Percentiles rank a stretch among this genome's conserved stretches.
Conservation (phyloP, 345 rosid species). For the sweet orange (Citrus sinensis) region DNA sequence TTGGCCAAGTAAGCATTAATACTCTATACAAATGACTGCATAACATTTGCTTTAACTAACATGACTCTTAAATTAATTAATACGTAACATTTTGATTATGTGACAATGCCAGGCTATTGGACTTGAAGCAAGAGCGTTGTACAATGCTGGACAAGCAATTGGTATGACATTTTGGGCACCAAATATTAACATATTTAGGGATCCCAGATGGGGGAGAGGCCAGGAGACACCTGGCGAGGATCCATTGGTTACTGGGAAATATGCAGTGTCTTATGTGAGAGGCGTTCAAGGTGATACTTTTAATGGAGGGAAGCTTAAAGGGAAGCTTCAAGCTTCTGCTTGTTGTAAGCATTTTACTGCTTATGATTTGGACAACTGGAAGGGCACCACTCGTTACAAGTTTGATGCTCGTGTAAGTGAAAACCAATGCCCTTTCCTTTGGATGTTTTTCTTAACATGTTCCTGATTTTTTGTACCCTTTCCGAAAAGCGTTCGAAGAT, state of each 20-base stretch:
- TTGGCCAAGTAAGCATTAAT: constrained; percentile 53
- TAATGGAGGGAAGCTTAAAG: constrained; percentile 36
- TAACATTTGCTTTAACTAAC: neutral
- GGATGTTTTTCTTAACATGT: neutral
- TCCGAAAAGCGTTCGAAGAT: constrained; percentile 1
- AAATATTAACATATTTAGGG: constrained; percentile 76
- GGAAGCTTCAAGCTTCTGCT: constrained; percentile 65
- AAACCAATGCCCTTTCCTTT: neutral
- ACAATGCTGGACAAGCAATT: constrained; percentile 59
- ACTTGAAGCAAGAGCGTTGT: constrained; percentile 64
- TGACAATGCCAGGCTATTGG: constrained; percentile 40
- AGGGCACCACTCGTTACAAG: constrained; percentile 59
- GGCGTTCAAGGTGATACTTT: constrained; percentile 71
- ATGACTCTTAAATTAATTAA: neutral
- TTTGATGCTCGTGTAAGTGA: constrained; percentile 70
- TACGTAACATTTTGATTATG: neutral
- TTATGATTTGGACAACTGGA: constrained; percentile 89
- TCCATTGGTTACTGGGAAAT: constrained; percentile 56
- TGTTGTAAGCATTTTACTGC: constrained; percentile 93
- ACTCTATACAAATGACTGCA: too few species aligned
- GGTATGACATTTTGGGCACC: constrained; percentile 90
- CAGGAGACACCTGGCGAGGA: constrained; percentile 96
- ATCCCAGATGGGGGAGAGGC: constrained; percentile 93
- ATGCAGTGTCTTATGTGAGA: constrained; percentile 67
- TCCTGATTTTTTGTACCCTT: neutral